Evolutionary conservation across 768 basidiomycete species (phyloP).

Genomic region (Lepiota venenata): DNA sequence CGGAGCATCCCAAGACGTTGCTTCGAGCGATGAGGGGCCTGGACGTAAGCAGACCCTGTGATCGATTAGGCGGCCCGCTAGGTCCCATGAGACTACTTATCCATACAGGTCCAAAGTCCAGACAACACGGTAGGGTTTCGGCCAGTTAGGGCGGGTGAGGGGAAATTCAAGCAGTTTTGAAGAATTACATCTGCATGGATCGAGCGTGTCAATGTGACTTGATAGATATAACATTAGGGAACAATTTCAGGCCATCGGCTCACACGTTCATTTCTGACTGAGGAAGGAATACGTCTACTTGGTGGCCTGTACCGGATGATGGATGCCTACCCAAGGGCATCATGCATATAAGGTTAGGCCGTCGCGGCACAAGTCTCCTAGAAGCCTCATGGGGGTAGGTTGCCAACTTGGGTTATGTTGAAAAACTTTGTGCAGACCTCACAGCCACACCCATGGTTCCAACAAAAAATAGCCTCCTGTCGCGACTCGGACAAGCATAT

Average conservation of each 20-base stretch:
- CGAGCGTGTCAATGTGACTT: not conserved
- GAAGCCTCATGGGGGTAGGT: not conserved
- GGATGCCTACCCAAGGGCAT: not conserved
- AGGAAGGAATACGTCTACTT: not conserved
- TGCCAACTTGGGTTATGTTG: constrained; percentile 10
- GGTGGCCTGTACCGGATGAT: not conserved
- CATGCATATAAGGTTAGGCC: too few relatives aligned
- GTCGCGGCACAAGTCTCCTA: not conserved
- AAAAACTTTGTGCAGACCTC: constrained; percentile 1
- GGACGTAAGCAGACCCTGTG: not conserved
- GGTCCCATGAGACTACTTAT: too few relatives aligned
- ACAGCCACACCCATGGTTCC: constrained; percentile 13
- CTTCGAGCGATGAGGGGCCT: not conserved
- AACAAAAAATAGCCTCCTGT: constrained; percentile 7
- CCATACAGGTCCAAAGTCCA: too few relatives aligned
- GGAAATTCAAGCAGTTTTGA: too few relatives aligned
- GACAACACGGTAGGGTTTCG: too few relatives aligned
- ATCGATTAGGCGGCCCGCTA: not conserved
- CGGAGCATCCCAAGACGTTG: not conserved
- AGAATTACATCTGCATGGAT: not conserved
- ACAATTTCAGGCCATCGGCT: not conserved
- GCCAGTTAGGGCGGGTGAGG: too few relatives aligned
- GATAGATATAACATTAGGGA: not conserved
- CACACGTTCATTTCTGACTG: constrained; percentile 4
- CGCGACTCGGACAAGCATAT: constrained; percentile 8